phyloP scores from a whole-genome alignment of 345 rosid species.

The Citrus unshiu region DNA sequence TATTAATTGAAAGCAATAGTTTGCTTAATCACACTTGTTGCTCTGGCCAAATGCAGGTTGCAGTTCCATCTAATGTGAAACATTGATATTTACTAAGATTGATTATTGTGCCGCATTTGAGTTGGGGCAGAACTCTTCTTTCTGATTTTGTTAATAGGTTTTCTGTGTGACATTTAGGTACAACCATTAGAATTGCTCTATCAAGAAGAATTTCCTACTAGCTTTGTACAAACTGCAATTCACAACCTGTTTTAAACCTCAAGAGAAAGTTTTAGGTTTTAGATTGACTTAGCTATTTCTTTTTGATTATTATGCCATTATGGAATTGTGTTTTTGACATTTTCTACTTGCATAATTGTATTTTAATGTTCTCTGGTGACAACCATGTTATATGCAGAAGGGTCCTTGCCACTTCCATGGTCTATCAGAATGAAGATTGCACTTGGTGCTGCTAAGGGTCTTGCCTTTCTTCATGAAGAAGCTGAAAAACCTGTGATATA shows the following conservation, averaged over 20 bases:
- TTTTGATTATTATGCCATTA: not conserved
- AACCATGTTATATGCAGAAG: constrained; percentile 43
- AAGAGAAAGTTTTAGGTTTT: not conserved
- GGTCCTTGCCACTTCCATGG: constrained; percentile 90
- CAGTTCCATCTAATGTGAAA: not conserved
- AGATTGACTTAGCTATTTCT: not conserved
- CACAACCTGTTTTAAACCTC: not conserved
- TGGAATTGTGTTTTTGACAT: not conserved
- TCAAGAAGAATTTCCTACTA: not conserved
- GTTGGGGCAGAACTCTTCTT: not conserved
- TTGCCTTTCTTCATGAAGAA: constrained; percentile 81
- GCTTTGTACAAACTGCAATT: not conserved
- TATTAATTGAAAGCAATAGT: not conserved
- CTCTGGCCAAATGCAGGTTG: not conserved
- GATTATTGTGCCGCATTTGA: not conserved
- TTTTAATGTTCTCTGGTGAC: constrained; percentile 30
- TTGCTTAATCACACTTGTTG: not conserved
- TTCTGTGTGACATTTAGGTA: not conserved
- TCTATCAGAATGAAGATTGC: constrained; percentile 80
- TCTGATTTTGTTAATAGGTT: not conserved
- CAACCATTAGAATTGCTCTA: not conserved
- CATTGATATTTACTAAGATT: not conserved
- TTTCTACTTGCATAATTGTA: constrained; percentile 13
- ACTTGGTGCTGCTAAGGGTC: constrained; percentile 81
- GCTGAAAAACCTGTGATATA: constrained; percentile 81